Conservation (phyloP, 148 eudicot species). For the Rhododendron williamsianum region DNA sequence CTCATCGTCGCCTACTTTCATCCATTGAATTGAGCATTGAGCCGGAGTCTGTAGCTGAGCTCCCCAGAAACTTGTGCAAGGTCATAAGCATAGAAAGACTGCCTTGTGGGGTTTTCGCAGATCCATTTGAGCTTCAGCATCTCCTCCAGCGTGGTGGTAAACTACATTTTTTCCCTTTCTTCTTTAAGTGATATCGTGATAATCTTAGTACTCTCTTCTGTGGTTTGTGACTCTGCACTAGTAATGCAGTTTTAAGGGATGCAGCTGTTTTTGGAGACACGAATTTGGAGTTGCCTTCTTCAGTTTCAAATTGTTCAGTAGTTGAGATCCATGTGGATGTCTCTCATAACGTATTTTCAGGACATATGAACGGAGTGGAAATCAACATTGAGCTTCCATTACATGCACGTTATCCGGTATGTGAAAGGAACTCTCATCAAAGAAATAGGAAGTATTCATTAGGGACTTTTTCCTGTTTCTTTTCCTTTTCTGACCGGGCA, state of each 20-base stretch:
- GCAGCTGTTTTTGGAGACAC: constrained; percentile 86
- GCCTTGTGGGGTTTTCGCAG: constrained; percentile 82
- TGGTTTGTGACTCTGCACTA: constrained; percentile 2
- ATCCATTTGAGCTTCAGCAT: constrained; percentile 90
- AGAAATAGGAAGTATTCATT: background rate
- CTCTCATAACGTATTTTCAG: constrained; percentile 21
- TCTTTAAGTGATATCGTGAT: background rate
- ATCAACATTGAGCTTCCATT: constrained; percentile 56
- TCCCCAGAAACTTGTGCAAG: constrained; percentile 40
- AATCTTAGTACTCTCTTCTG: background rate
- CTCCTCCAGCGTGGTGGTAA: constrained; percentile 67
- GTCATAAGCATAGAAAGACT: constrained; percentile 62
- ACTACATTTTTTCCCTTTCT: constrained; percentile 11
- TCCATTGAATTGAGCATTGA: constrained; percentile 38
- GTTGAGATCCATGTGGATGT: constrained; percentile 73
- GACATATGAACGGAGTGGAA: constrained; percentile 28
- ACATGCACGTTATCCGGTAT: constrained; percentile 80
- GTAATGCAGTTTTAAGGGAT: constrained; percentile 51
- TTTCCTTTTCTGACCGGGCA: background rate
- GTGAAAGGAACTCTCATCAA: constrained; percentile 8
- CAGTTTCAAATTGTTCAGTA: constrained; percentile 60
- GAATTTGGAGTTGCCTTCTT: constrained; percentile 81
- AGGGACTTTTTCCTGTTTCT: background rate
- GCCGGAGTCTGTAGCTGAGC: constrained; percentile 25
- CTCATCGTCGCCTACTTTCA: constrained; percentile 29